These are phyloP conservation scores for Arbutus unedo DNA, from an alignment of 148 eudicot species.

Conservation along the genomic window DNA sequence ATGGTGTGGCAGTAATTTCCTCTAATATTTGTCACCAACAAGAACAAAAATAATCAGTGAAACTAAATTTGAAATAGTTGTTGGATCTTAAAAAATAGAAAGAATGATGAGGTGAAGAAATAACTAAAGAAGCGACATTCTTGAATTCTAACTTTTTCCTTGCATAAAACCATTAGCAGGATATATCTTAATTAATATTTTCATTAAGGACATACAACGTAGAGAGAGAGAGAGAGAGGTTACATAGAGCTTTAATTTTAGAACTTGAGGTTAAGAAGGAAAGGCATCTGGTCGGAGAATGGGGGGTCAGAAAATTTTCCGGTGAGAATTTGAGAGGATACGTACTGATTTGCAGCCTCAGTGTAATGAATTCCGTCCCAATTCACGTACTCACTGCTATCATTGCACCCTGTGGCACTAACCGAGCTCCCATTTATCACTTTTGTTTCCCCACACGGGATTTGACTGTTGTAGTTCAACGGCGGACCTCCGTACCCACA, in stretches of 20 bases:
- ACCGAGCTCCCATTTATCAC: constrained; percentile 65
- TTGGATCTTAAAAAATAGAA: no score
- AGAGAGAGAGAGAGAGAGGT: not conserved
- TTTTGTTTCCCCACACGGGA: constrained; percentile 67
- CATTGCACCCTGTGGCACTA: constrained; percentile 61
- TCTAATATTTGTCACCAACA: no score
- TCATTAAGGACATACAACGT: not conserved
- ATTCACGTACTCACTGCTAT: constrained; percentile 50
- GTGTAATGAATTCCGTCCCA: constrained; percentile 83
- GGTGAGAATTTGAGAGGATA: constrained; percentile 56
- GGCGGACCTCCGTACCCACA: constrained; percentile 94
- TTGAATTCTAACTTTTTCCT: not conserved
- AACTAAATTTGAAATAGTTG: no score
- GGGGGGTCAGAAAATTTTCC: constrained; percentile 70
- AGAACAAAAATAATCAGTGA: no score
- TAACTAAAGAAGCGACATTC: not conserved
- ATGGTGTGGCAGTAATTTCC: no score
- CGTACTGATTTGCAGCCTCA: constrained; percentile 65
- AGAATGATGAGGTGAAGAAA: not conserved
- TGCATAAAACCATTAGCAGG: not conserved
- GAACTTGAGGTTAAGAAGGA: constrained; percentile 53
- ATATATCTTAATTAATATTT: not conserved
- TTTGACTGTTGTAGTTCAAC: constrained; percentile 59
- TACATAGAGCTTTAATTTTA: constrained; percentile 1
- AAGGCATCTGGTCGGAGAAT: constrained; percentile 52